Percentiles rank a stretch among this genome's conserved stretches.
These are phyloP conservation scores for Gossypium laxum DNA, from an alignment of 441 rosid species.

Conservation along the genomic window DNA sequence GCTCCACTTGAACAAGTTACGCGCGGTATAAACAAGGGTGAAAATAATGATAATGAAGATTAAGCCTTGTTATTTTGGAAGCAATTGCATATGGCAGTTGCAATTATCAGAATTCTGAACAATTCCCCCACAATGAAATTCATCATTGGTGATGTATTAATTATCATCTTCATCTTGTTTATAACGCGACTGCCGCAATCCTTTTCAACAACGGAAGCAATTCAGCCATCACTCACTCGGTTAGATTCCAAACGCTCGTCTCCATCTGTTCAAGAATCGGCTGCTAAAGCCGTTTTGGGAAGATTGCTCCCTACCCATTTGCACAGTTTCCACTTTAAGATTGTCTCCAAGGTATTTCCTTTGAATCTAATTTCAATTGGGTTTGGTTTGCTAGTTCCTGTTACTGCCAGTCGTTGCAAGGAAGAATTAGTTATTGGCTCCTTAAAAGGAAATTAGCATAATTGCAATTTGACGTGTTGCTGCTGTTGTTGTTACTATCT, in stretches of 20 bases:
- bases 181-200: constrained; percentile 8
- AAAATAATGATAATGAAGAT: neutral
- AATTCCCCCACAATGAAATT: constrained; percentile 1
- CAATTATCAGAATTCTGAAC: neutral
- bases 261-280: constrained; percentile 48
- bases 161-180: constrained; percentile 15
- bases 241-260: constrained; percentile 51
- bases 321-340: constrained; percentile 55
- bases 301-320: constrained; percentile 68
- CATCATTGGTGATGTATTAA: neutral
- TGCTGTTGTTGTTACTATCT: neutral
- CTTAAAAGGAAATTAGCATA: neutral
- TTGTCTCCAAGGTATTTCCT: constrained; percentile 49
- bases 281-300: constrained; percentile 52
- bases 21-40: neutral
- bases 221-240: constrained; percentile 28
- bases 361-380: neutral
- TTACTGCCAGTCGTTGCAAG: neutral
- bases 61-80: neutral
- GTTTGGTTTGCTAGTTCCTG: neutral
- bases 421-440: neutral
- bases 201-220: constrained; percentile 16
- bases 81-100: neutral
- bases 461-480: neutral
- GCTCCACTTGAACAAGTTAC: neutral